Conservation (phyloP, 2,329 filamentous ascomycete genomes). For the Fusarium agapanthi region DNA sequence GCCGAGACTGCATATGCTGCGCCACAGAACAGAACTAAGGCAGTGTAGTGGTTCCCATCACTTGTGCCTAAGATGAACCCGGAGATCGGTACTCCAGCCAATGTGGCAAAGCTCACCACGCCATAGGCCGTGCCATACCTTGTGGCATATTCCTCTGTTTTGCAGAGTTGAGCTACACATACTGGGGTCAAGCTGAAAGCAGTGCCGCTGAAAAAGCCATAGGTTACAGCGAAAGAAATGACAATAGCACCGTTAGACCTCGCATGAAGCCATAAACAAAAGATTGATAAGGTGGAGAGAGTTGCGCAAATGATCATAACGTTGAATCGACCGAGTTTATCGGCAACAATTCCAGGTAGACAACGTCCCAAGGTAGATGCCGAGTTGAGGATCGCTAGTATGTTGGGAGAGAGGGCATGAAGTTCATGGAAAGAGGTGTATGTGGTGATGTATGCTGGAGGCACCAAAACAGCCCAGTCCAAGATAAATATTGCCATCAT, state of each 20-base stretch:
- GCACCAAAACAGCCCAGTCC: background rate
- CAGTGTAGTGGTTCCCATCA: background rate
- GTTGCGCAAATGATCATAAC: background rate
- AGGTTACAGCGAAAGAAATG: background rate
- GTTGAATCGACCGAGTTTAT: rapidly evolving
- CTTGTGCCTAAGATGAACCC: rapidly evolving
- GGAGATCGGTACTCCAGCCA: background rate
- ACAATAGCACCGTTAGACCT: background rate
- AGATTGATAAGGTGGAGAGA: background rate
- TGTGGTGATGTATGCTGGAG: background rate
- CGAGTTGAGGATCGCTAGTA: background rate
- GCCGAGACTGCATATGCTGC: background rate
- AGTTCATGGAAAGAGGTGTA: background rate
- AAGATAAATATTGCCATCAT: background rate
- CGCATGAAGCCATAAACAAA: background rate
- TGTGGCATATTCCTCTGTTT: background rate
- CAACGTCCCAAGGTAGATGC: background rate
- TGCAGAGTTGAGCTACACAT: background rate
- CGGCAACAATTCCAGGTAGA: background rate
- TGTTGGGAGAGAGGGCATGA: rapidly evolving
- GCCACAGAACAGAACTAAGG: background rate
- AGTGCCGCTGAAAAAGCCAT: background rate
- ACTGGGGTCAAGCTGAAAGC: background rate
- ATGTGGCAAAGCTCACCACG: background rate
- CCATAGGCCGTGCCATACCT: background rate